A percentile compares a stretch with the other conserved stretches of the same genome.
These are phyloP conservation scores for Abrus precatorius DNA, from an alignment of 306 rosid genomes.

Conservation along the genomic window DNA sequence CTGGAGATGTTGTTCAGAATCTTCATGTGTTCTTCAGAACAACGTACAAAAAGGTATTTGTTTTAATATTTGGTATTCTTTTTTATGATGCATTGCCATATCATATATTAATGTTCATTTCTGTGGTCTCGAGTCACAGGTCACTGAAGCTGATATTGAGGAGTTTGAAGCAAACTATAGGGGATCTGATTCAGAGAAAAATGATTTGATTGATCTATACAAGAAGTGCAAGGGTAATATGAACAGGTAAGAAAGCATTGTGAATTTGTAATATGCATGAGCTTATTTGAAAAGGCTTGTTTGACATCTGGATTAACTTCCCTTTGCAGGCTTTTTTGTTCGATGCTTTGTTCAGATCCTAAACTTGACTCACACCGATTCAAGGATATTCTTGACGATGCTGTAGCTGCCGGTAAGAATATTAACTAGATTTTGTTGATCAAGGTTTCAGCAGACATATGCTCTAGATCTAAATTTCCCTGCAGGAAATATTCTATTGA, in stretches of 20 bases:
- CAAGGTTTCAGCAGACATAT: neutral
- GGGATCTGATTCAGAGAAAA: conserved; percentile 87
- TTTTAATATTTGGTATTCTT: conserved; percentile 24
- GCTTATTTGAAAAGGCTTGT: conserved; percentile 39
- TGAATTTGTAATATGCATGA: conserved; percentile 23
- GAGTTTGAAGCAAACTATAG: conserved; percentile 89
- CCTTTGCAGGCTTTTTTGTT: conserved; percentile 81
- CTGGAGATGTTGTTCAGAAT: conserved; percentile 81
- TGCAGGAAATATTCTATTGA: neutral
- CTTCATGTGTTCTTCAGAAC: conserved; percentile 75
- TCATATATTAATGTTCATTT: neutral
- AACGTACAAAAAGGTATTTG: conserved; percentile 74
- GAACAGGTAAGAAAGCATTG: conserved; percentile 62
- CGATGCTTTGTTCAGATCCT: conserved; percentile 96
- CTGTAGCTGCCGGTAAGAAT: conserved; percentile 73
- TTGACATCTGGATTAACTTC: conserved; percentile 34
- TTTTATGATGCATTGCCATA: conserved; percentile 7
- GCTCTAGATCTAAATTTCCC: conserved; percentile 22
- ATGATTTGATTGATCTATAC: conserved; percentile 77
- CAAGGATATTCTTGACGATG: conserved; percentile 83
- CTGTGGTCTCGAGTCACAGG: conserved; percentile 53
- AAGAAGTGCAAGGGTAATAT: conserved; percentile 81
- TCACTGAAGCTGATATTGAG: conserved; percentile 86
- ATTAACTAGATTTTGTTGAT: conserved; percentile 32
- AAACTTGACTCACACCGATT: conserved; percentile 86